Evolutionary conservation across 305 asterid species (phyloP).

Genomic region (Petunia hybrid): DNA sequence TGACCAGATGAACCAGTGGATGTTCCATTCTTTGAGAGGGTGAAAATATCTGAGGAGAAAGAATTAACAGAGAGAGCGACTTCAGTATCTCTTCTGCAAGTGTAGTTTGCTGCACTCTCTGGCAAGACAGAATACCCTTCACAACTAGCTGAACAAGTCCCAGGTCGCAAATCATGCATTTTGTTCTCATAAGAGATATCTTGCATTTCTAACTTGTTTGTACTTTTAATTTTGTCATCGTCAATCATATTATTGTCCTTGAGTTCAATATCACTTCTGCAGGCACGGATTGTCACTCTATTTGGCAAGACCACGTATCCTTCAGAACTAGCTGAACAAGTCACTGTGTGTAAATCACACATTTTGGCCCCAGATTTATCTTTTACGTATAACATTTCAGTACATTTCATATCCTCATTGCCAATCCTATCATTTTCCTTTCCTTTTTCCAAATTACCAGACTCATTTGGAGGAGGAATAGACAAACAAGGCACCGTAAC

Average conservation of each 20-base stretch:
- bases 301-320: constrained; percentile 37
- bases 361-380: constrained; percentile 45
- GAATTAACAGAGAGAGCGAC: constrained; percentile 21
- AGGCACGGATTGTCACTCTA: constrained; percentile 36
- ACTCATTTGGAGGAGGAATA: constrained; percentile 34
- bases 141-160: constrained; percentile 29
- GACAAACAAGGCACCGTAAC: constrained; percentile 40
- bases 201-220: constrained; percentile 3
- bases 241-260: constrained; percentile 10
- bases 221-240: constrained; percentile 20
- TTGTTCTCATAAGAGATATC: constrained; percentile 12
- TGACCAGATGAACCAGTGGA: constrained; percentile 40
- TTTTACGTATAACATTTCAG: constrained; percentile 39
- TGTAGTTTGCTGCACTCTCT: constrained; percentile 38
- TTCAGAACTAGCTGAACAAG: constrained; percentile 31
- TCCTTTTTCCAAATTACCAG: constrained; percentile 39
- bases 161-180: constrained; percentile 7
- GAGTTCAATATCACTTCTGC: constrained; percentile 31
- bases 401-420: constrained; percentile 37
- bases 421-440: constrained; percentile 36
- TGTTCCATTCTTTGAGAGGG: constrained; percentile 39
- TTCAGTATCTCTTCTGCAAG: constrained; percentile 32
- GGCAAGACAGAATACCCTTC: constrained; percentile 30
- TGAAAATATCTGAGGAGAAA: constrained; percentile 42
- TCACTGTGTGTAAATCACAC: constrained; percentile 44